A percentile compares a stretch with the other conserved stretches of the same genome.
Conservation (phyloP, 495 filamentous ascomycete genomes). For the Hypoxylon cercidicola region DNA sequence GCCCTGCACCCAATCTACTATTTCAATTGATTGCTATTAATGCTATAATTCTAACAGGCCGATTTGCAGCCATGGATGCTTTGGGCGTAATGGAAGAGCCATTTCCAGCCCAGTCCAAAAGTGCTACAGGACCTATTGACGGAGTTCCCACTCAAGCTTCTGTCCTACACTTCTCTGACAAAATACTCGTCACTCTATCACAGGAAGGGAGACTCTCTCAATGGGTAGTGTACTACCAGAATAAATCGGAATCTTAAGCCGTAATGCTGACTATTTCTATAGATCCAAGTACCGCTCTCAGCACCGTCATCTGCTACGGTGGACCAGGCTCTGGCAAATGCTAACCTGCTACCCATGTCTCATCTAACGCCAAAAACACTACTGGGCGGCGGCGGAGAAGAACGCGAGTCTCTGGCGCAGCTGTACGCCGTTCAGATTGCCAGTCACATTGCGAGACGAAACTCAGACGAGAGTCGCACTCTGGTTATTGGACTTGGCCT, state of each 20-base stretch:
- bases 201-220: conserved; percentile 88
- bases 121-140: conserved; percentile 70
- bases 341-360: conserved; percentile 73
- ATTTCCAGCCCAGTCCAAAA: conserved; percentile 82
- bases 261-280: conserved; percentile 15
- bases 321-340: conserved; percentile 63
- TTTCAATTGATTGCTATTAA: background rate
- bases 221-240: conserved; percentile 72
- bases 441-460: conserved; percentile 74
- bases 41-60: background rate
- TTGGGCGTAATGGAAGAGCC: conserved; percentile 51
- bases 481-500: conserved; percentile 86
- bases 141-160: conserved; percentile 77
- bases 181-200: conserved; percentile 89
- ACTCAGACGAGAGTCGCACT: conserved; percentile 80
- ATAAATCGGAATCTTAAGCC: background rate
- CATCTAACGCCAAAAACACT: conserved; percentile 89
- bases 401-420: conserved; percentile 85
- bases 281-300: conserved; percentile 91
- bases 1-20: background rate
- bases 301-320: conserved; percentile 69
- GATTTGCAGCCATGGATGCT: conserved; percentile 33
- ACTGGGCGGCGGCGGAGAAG: conserved; percentile 82
- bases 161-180: conserved; percentile 82
- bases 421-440: conserved; percentile 89